Evolutionary conservation across 2,329 filamentous ascomycete genomes (phyloP).

Genomic region (Epicoccum nigrum): DNA sequence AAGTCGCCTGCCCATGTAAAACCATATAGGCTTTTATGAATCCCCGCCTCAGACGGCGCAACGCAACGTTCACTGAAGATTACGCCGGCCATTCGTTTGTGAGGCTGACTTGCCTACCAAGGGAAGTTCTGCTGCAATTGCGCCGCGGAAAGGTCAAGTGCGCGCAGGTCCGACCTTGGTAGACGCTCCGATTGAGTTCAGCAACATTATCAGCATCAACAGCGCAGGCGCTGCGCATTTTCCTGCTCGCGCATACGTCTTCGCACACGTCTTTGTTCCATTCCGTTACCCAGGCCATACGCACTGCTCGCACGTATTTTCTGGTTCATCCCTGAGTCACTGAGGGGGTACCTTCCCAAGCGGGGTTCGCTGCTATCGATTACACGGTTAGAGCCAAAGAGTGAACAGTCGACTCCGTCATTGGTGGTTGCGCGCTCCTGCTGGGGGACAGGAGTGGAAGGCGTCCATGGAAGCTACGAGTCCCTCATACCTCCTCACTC

Average conservation of each 20-base stretch:
- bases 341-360: not conserved
- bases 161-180: conserved; percentile 6
- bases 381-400: conserved; percentile 3
- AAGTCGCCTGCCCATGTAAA: not conserved
- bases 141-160: conserved; percentile 2
- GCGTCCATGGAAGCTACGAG: conserved; percentile 9
- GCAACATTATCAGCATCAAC: conserved; percentile 7
- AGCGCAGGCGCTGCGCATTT: conserved; percentile 9
- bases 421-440: conserved; percentile 13
- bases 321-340: too few species aligned
- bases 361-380: conserved; percentile 12
- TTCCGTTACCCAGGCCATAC: not conserved
- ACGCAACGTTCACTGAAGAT: conserved; percentile 5
- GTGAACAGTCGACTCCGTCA: not conserved
- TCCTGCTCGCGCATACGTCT: conserved; percentile 6
- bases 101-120: not conserved
- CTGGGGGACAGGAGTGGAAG: conserved; percentile 2
- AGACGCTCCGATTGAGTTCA: conserved; percentile 3
- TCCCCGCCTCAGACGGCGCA: conserved; percentile 3
- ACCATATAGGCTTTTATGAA: conserved; percentile 1
- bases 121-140: not conserved
- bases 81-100: conserved; percentile 5
- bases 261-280: too few species aligned
- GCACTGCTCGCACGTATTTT: too few species aligned
- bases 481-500: conserved; percentile 4